Evolutionary conservation across 139 green algal species (phyloP), one percentile per base, ranked within the genome.

Genomic region (Diplosphaera chodatii): DNA sequence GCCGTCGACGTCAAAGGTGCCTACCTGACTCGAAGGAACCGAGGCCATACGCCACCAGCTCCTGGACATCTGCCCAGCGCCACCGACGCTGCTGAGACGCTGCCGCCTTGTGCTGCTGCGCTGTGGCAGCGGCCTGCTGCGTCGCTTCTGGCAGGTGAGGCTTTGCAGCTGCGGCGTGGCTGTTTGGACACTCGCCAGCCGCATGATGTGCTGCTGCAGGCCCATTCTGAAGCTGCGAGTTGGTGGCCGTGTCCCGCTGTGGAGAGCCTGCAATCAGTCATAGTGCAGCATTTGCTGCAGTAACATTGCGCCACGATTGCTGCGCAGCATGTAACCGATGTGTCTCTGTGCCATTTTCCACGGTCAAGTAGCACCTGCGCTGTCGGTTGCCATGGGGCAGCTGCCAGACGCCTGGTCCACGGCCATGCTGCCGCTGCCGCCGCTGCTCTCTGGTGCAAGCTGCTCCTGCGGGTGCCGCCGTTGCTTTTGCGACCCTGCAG

Each of bases 41-140:
- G 4, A 74, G 69, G 15, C 69, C 69, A 48, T 74, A 74, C 4
- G 67, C 69, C 41, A 74, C 69, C 48, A 74, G 40, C 69, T 74
- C 33, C 69, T 55, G 40, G 10, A 73, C 68, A 25, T 29, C 33
- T 10, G 32, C 68, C 68, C 28, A 34, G 21, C 29, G 63, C 63
- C 63, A 59, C 16, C 48, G 48, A 10, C 16, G 18, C 48, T n/a
- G 48, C 10, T 18, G 10, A 48, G 6, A 10, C 37, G 10, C 16
- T 18, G 48, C 16, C 25, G 48, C 48, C 48, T 10, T 10, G 16
- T 25, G 10, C 18, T 59, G 10, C 16, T 59, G 8, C 48, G 18
- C 37, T 48, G 37, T 48, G 6, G 37, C 37, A 10, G 37, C 37
- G 37, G 6, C 13, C 48, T 59, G 48, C 48, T 25, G 10, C 10